Conservation (phyloP, 345 rosid species). For the Conringia planisiliqua region DNA sequence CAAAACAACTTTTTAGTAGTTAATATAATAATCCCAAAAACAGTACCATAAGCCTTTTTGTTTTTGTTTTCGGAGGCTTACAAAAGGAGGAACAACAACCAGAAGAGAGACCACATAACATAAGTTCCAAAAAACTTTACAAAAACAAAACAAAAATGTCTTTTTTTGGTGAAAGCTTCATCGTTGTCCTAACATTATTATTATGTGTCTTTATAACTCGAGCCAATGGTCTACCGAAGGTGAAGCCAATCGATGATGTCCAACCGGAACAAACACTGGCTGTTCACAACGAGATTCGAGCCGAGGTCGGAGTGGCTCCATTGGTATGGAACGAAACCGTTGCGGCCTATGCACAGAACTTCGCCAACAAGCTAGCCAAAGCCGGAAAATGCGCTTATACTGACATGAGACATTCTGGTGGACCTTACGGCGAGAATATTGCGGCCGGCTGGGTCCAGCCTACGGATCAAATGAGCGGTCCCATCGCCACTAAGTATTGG, state of each 20-base stretch:
- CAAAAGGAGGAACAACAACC: slow-evolving; percentile 2
- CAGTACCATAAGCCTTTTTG: not conserved
- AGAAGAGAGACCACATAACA: not conserved
- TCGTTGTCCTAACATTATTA: not conserved
- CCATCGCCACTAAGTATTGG: slow-evolving; percentile 47
- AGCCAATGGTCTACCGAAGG: slow-evolving; percentile 13
- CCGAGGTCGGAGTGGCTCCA: slow-evolving; percentile 41
- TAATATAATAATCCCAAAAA: too few species aligned
- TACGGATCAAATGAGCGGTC: slow-evolving; percentile 30
- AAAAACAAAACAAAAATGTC: not conserved
- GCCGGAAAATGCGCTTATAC: slow-evolving; percentile 29
- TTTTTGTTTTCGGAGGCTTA: not conserved
- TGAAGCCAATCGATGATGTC: slow-evolving; percentile 32
- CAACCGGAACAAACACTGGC: slow-evolving; percentile 33
- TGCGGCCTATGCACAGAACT: slow-evolving; percentile 43
- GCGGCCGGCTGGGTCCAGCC: slow-evolving; percentile 38
- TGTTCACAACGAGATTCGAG: slow-evolving; percentile 49
- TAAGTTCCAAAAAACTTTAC: not conserved
- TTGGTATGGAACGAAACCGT: slow-evolving; percentile 45
- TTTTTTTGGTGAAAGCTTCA: not conserved
- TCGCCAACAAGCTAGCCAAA: slow-evolving; percentile 23
- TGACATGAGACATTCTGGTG: slow-evolving; percentile 38
- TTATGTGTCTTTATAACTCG: not conserved
- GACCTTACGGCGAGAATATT: slow-evolving; percentile 54
- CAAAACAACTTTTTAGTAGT: not conserved